phyloP scores from a whole-genome alignment of 768 basidiomycete species.

The Phanerochaete sordida region DNA sequence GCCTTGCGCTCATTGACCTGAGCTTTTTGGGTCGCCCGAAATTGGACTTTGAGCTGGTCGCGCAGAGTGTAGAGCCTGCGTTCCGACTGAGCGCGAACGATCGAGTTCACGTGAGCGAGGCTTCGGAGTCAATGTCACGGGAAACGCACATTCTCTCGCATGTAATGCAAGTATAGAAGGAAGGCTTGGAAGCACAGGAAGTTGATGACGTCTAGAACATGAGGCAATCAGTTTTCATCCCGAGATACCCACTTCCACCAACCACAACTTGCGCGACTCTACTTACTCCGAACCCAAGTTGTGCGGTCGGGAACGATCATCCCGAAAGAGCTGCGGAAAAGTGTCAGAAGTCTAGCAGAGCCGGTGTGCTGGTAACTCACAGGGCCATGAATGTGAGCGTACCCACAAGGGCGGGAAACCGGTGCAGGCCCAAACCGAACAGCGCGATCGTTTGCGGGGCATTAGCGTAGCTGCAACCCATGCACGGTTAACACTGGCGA shows the following conservation, averaged over 20 bases:
- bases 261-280: not conserved
- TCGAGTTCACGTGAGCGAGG: not conserved
- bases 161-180: slow-evolving; percentile 64
- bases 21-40: slow-evolving; percentile 57
- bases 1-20: slow-evolving; percentile 60
- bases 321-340: not conserved
- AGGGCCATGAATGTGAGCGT: slow-evolving; percentile 51
- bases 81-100: slow-evolving; percentile 31
- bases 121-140: not conserved
- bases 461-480: slow-evolving; percentile 26
- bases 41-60: slow-evolving; percentile 52
- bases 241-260: not conserved
- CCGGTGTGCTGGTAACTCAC: slow-evolving; percentile 25
- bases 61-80: slow-evolving; percentile 47
- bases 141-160: slow-evolving; percentile 39
- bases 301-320: slow-evolving; percentile 4
- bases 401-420: slow-evolving; percentile 64
- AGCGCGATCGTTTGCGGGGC: slow-evolving; percentile 60
- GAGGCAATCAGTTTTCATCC: too few relatives aligned
- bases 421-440: slow-evolving; percentile 65
- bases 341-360: not conserved
- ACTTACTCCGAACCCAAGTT: slow-evolving; percentile 3
- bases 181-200: slow-evolving; percentile 79
- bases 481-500: not conserved
- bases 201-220: slow-evolving; percentile 52